Conservation (phyloP, 192 early-diverging fungal genomes). For the Irineochytrium annulatum region DNA sequence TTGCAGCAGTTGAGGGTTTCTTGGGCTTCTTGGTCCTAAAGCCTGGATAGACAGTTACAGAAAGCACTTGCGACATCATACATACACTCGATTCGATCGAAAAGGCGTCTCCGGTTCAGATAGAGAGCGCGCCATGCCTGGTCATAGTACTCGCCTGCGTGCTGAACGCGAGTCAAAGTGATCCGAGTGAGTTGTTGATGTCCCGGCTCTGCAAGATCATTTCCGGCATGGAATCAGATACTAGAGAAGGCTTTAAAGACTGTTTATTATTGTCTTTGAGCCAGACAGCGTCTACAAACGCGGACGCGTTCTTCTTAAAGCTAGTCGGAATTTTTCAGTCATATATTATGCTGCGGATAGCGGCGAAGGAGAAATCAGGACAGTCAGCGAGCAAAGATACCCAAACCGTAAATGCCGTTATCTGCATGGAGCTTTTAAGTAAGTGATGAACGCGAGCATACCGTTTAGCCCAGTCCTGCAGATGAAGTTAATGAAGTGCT, state of each 20-base stretch:
- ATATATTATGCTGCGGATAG: slow-evolving; percentile 15
- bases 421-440: slow-evolving; percentile 19
- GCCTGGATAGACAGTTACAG: no score
- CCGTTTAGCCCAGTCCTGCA: background rate
- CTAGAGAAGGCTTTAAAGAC: background rate
- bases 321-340: slow-evolving; percentile 21
- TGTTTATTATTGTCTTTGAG: background rate
- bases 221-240: background rate
- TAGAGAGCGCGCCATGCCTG: no score
- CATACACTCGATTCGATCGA: no score
- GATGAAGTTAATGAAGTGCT: slow-evolving; percentile 39
- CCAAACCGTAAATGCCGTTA: slow-evolving; percentile 11
- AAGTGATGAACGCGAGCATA: slow-evolving; percentile 5
- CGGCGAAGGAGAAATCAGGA: slow-evolving; percentile 9
- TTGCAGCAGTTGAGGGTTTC: no score
- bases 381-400: slow-evolving; percentile 1
- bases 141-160: no score
- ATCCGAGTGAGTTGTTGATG: no score
- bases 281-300: background rate
- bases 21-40: no score
- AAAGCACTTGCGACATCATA: no score
- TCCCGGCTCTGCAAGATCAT: background rate
- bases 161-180: no score
- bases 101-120: no score
- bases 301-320: slow-evolving; percentile 16